Percentiles rank a stretch among this genome's conserved stretches.
phyloP scores from a whole-genome alignment of 257 asterid genomes.

The Echites panduratus region DNA sequence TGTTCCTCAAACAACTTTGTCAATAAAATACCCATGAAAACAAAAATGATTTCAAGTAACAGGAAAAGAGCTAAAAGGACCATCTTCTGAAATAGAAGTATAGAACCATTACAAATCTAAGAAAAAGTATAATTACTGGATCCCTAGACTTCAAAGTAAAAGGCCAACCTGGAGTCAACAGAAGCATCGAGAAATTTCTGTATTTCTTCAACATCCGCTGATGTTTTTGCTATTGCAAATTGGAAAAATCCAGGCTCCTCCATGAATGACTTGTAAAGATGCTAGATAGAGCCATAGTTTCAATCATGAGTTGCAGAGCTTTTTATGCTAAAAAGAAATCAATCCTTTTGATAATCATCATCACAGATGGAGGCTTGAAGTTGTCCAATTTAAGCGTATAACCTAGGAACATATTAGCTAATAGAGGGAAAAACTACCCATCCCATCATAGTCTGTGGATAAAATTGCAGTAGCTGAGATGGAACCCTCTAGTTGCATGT shows the following conservation, averaged over 20 bases:
- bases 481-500: not conserved
- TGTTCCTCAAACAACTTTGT: not conserved
- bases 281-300: conserved; percentile 42
- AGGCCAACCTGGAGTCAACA: conserved; percentile 65
- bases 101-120: not conserved
- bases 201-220: conserved; percentile 92
- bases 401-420: not conserved
- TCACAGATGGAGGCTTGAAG: not conserved
- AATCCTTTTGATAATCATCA: conserved; percentile 2
- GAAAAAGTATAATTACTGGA: not conserved
- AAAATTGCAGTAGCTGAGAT: not conserved
- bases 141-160: conserved; percentile 4
- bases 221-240: conserved; percentile 76
- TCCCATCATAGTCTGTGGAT: not conserved
- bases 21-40: no score
- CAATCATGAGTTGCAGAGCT: conserved; percentile 17
- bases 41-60: not conserved
- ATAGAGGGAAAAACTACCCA: not conserved
- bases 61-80: not conserved
- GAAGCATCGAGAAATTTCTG: conserved; percentile 86
- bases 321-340: conserved; percentile 13
- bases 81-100: not conserved
- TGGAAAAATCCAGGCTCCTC: conserved; percentile 74
- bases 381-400: not conserved
- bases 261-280: conserved; percentile 75